Conservation (phyloP, 2,329 filamentous ascomycete genomes). For the Penicillium concentricum region DNA sequence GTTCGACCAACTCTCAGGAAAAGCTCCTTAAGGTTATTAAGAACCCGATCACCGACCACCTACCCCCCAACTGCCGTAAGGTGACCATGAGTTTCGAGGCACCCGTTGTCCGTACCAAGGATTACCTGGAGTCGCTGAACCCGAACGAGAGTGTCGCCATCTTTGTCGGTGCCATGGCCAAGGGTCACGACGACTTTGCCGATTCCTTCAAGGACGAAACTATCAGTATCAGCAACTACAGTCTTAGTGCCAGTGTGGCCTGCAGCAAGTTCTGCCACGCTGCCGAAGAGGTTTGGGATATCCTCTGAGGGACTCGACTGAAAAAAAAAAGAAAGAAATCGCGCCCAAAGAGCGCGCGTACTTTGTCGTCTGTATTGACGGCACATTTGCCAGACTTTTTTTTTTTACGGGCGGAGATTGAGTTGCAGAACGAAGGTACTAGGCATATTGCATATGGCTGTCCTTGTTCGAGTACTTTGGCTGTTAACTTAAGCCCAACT, state of each 20-base stretch:
- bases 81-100: conserved; percentile 95
- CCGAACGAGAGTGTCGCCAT: conserved; percentile 93
- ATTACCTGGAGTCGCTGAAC: conserved; percentile 79
- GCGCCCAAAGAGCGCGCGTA: conserved; percentile 14
- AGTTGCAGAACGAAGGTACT: conserved; percentile 1
- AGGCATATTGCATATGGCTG: background rate
- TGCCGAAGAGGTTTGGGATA: conserved; percentile 92
- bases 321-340: background rate
- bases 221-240: conserved; percentile 98
- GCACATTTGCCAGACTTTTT: conserved; percentile 10
- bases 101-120: conserved; percentile 78
- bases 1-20: conserved; percentile 94
- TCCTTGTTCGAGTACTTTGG: background rate
- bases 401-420: conserved; percentile 12
- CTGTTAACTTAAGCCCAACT: conserved; percentile 1
- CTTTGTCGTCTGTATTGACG: conserved; percentile 7
- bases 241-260: conserved; percentile 92
- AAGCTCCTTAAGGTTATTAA: conserved; percentile 97
- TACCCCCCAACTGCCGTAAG: conserved; percentile 96
- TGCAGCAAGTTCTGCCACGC: conserved; percentile 99
- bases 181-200: conserved; percentile 92
- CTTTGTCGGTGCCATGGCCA: conserved; percentile 98
- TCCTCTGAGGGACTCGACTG: conserved; percentile 61
- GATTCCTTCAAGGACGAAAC: conserved; percentile 94
- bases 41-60: conserved; percentile 95